Base-by-base conservation (phyloP, 495 filamentous ascomycete genomes). In the Cercophora sp. region DNA sequence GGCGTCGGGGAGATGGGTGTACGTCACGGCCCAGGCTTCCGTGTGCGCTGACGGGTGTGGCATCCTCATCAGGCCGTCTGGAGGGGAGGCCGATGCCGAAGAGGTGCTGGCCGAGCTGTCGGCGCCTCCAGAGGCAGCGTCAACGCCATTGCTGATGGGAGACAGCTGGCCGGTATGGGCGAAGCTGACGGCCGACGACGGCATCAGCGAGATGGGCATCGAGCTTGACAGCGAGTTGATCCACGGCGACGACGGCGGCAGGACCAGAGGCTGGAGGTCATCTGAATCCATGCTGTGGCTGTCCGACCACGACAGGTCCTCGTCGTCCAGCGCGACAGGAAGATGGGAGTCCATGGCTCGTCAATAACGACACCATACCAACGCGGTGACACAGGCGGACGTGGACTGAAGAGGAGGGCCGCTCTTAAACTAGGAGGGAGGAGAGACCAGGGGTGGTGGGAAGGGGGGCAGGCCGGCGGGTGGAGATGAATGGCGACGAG, bases 131-230 rank as follows among this genome's bases (percentile, higher is more conserved):
- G 61, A 58, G 13, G 66, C 53, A 11, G 64, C 57, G 35, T 73
- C 74, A 59, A 72, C 61, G 58, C 69, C 72, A 55, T 70, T 74
- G 65, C 73, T 78, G 58, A 75, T 69, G 52, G 75, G 75, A 36
- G 75, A 77, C 53, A 78, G 63, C 58, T 76, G 75, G 55, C 68
- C 72, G 20, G 67, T 71, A 23, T 69, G 66, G 45, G 63, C 50
- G 23, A 67, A 64, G 39, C 56, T 57, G 44, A 58, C 42, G 40
- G 53, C 46, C 3, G 65, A 60, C 9, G 60, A 57, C 20, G 43
- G 31, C 2, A 60, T 55, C 22, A 56, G 39, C 1, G 65, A 60
- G 19, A 59, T 40, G n/a, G n/a, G n/a, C n/a, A n/a, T n/a, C n/a
- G n/a, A n/a, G 34, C 48, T 20, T 36, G 70, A 59, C 32, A 67